A percentile compares a stretch with the other conserved stretches of the same genome.
Conservation (phyloP, 805 yeast species). For the Yarrowia sp. region DNA sequence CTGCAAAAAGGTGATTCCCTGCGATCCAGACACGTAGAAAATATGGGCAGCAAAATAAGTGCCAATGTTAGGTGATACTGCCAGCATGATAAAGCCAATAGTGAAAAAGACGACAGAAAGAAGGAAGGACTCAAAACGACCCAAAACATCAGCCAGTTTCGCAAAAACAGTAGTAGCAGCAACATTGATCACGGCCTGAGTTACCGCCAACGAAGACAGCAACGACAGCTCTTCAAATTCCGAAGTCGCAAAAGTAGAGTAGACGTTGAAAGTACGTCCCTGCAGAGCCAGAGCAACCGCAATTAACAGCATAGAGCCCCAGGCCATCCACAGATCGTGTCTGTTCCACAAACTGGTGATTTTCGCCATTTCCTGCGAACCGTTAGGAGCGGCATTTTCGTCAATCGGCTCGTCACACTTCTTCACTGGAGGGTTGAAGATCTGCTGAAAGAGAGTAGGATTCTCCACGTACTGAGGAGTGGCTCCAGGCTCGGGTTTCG, state of each 20-base stretch:
- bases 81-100: slow-evolving; percentile 40
- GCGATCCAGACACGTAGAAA: slow-evolving; percentile 38
- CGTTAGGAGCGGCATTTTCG: neutral
- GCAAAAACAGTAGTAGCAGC: slow-evolving; percentile 43
- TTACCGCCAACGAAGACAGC: slow-evolving; percentile 42
- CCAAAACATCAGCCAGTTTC: slow-evolving; percentile 43
- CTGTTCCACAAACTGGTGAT: slow-evolving; percentile 12
- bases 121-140: slow-evolving; percentile 42
- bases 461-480: neutral
- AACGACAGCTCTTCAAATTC: slow-evolving; percentile 42
- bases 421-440: slow-evolving; percentile 1
- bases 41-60: slow-evolving; percentile 28
- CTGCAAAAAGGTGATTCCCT: slow-evolving; percentile 40
- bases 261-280: neutral
- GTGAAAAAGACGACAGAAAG: slow-evolving; percentile 38
- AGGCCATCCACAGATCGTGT: slow-evolving; percentile 1
- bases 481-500: neutral
- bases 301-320: slow-evolving; percentile 17
- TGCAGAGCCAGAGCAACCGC: slow-evolving; percentile 18
- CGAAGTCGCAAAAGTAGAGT: slow-evolving; percentile 43
- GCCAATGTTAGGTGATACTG: slow-evolving; percentile 39
- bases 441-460: neutral
- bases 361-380: slow-evolving; percentile 19
- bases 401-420: neutral
- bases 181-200: slow-evolving; percentile 42